Evolutionary conservation across 192 early-diverging fungal genomes (phyloP).

Genomic region (Backusella australiensis): DNA sequence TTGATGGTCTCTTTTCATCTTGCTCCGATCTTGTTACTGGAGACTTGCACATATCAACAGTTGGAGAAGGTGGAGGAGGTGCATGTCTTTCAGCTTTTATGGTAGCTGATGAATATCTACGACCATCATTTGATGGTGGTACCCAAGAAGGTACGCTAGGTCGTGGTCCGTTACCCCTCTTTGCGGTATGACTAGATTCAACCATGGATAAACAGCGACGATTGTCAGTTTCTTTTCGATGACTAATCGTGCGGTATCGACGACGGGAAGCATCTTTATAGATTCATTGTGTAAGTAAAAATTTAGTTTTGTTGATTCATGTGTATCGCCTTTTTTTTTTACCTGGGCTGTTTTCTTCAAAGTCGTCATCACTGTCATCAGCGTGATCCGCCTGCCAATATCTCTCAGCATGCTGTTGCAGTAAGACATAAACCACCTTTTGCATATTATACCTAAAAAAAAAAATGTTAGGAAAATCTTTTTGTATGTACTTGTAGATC

Average conservation of each 20-base stretch:
- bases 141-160: constrained; percentile 14
- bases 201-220: constrained; percentile 29
- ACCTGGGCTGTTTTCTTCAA: constrained; percentile 13
- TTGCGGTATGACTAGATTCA: constrained; percentile 5
- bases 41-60: constrained; percentile 6
- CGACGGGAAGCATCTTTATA: constrained; percentile 17
- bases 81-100: constrained; percentile 7
- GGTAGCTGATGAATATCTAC: constrained; percentile 14
- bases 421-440: constrained; percentile 37
- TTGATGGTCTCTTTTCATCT: constrained; percentile 6
- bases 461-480: not conserved
- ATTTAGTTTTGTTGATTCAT: not conserved
- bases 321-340: not conserved
- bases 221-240: constrained; percentile 13
- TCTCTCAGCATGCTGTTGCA: constrained; percentile 34
- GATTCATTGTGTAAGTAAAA: not conserved
- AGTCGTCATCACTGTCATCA: constrained; percentile 23
- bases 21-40: not conserved
- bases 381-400: constrained; percentile 38
- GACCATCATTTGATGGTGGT: not conserved
- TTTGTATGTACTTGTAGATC: not conserved
- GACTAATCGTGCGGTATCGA: constrained; percentile 20
- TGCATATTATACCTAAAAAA: constrained; percentile 37
- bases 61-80: not conserved
- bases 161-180: not conserved